Base-by-base conservation (phyloP, 1,139 yeast genomes). In the Taphrina betulina region DNA sequence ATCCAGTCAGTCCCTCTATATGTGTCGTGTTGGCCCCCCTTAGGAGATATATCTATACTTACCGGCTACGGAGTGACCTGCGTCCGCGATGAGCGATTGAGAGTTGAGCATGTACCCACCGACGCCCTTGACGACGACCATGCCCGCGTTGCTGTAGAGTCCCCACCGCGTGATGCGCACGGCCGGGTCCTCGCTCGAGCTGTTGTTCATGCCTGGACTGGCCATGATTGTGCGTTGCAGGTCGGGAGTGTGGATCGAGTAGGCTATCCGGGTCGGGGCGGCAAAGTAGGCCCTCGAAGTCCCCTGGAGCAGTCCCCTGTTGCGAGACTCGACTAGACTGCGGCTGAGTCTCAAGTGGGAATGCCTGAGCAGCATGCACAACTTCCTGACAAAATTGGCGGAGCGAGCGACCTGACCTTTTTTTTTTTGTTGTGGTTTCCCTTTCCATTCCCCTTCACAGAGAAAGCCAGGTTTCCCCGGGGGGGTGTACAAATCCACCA, bases 81-180 rank as follows among this genome's bases (percentile, higher is more conserved):
- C 90, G 69, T 92, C 98, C 0, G 98, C 98, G 38, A 90, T 70
- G 59, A 92, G 76, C 0, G 96, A 92, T 69, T 90, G 96, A 0
- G 98, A 92, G 69, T 92, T 95, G 78, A 92, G 92, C 46, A 81
- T 81, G 16, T 88, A 76, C 2, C 98, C 98, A 23, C 97, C 97
- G 23, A 82, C 69, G 22, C 89, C 92, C 68, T 92, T 92, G 28
- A 94, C 83, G 4, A 79, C 74, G 0, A 95, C 96, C 84, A 92
- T 83, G 17, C 85, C 81, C 14, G 88, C 79, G 66, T 92, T 92
- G 53, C 86, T 88, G 29, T 83, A 71, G 40, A 92, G 75, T 0
- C 98, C 98, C 52, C 90, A 75, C 88, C 95, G 85, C 1, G 98
- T 92, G 65, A 92, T 89, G 61, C 95, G 77, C 16, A 89, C 95